Conservation (phyloP, 495 filamentous ascomycete genomes). For the Aspergillus diversus region DNA sequence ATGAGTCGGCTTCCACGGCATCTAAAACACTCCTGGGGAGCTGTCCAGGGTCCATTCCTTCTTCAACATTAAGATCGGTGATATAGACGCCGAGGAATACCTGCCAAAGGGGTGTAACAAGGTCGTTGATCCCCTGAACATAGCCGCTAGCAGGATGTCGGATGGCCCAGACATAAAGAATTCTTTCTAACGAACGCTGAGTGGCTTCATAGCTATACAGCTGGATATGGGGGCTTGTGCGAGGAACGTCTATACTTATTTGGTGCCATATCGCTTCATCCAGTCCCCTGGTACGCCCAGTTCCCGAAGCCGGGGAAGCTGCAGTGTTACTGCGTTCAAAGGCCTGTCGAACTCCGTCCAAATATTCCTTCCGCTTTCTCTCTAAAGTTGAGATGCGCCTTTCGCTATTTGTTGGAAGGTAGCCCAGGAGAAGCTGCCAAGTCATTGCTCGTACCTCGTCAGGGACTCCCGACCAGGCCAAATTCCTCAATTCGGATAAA, state of each 20-base stretch:
- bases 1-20: conserved; percentile 96
- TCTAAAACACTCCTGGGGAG: conserved; percentile 88
- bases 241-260: conserved; percentile 96
- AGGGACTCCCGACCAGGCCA: conserved; percentile 92
- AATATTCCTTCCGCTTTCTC: conserved; percentile 93
- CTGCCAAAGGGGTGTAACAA: conserved; percentile 97
- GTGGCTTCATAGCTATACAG: conserved; percentile 96
- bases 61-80: conserved; percentile 87
- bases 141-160: conserved; percentile 96
- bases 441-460: conserved; percentile 97
- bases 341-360: conserved; percentile 92
- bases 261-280: conserved; percentile 98
- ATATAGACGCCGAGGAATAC: conserved; percentile 95
- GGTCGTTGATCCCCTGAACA: conserved; percentile 97
- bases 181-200: conserved; percentile 88
- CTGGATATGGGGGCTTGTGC: conserved; percentile 93
- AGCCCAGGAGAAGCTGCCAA: conserved; percentile 94
- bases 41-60: conserved; percentile 94
- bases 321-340: conserved; percentile 72
- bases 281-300: conserved; percentile 68
- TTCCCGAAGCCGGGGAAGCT: conserved; percentile 37
- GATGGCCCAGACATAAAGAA: conserved; percentile 97
- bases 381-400: conserved; percentile 88
- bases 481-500: conserved; percentile 75
- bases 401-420: conserved; percentile 92